These are phyloP conservation scores for Verticillium zaregamsianum DNA, from an alignment of 2,329 filamentous ascomycete genomes.

Conservation along the genomic window DNA sequence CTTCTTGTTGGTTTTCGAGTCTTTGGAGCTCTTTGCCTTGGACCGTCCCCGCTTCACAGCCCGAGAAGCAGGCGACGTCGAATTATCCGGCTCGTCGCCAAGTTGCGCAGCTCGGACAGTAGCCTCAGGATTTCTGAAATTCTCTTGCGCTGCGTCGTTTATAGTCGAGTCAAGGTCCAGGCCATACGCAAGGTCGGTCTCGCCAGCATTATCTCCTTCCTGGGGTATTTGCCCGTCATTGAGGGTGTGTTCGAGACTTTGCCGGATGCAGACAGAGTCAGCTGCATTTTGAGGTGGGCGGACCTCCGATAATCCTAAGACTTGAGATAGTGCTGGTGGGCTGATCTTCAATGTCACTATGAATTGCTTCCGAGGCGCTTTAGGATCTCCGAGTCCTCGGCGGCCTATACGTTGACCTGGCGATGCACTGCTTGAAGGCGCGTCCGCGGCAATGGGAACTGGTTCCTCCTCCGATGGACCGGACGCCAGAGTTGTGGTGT, in stretches of 20 bases:
- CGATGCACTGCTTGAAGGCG: too few relatives aligned
- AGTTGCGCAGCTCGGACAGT: not conserved
- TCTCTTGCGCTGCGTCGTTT: not conserved
- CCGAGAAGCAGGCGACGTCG: not conserved
- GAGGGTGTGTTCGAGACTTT: not conserved
- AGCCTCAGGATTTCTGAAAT: not conserved
- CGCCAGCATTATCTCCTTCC: not conserved
- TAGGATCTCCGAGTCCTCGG: not conserved
- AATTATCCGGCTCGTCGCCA: not conserved
- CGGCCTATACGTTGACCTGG: too few relatives aligned
- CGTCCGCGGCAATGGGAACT: too few relatives aligned
- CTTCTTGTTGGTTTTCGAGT: not conserved
- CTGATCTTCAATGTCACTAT: slow-evolving; percentile 8
- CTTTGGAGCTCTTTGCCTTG: not conserved
- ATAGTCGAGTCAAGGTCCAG: not conserved
- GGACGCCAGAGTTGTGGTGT: not conserved
- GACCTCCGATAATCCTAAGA: not conserved
- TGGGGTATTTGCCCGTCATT: too few relatives aligned
- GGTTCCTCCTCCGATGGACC: not conserved
- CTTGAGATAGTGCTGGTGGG: slow-evolving; percentile 2
- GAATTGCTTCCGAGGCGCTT: not conserved
- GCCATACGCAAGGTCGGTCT: not conserved
- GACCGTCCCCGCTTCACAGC: not conserved
- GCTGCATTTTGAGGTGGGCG: not conserved
- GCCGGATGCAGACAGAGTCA: not conserved